These are phyloP conservation scores for Centrapalus pauciflorus DNA, from an alignment of 129 eudicot genomes.

Conservation along the genomic window DNA sequence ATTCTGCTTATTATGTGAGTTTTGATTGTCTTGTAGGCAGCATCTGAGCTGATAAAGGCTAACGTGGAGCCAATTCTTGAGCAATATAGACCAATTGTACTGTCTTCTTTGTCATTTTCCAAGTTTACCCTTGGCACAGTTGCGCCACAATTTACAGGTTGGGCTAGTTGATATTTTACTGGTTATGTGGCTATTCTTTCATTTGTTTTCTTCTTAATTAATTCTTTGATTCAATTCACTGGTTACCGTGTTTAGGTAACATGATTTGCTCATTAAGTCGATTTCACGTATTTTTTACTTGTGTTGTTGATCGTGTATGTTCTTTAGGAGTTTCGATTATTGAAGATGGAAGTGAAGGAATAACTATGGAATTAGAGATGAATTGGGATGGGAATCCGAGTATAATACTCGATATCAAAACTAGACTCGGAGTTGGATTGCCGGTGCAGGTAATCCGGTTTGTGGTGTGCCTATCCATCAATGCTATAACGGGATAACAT, in stretches of 20 bases:
- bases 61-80: slow-evolving; percentile 85
- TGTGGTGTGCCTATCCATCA: not conserved
- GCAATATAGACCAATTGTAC: slow-evolving; percentile 70
- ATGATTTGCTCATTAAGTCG: not conserved
- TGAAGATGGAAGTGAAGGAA: slow-evolving; percentile 74
- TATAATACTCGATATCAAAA: slow-evolving; percentile 85
- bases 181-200: not conserved
- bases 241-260: not conserved
- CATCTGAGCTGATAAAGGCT: slow-evolving; percentile 89
- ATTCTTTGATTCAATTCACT: not conserved
- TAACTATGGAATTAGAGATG: slow-evolving; percentile 97
- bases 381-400: slow-evolving; percentile 98
- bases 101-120: slow-evolving; percentile 80
- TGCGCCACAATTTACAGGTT: slow-evolving; percentile 97
- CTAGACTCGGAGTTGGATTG: slow-evolving; percentile 80
- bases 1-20: slow-evolving; percentile 9
- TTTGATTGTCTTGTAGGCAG: slow-evolving; percentile 55
- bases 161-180: not conserved
- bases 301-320: not conserved
- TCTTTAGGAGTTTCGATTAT: slow-evolving; percentile 69
- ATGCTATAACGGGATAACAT: not conserved
- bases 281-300: not conserved
- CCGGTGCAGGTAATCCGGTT: slow-evolving; percentile 78
- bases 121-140: slow-evolving; percentile 91
- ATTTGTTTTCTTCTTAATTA: not conserved